Percentiles rank a stretch among this genome's conserved stretches.
phyloP scores from a whole-genome alignment of 2,329 filamentous ascomycete genomes.

The Clonostachys rhizophaga region DNA sequence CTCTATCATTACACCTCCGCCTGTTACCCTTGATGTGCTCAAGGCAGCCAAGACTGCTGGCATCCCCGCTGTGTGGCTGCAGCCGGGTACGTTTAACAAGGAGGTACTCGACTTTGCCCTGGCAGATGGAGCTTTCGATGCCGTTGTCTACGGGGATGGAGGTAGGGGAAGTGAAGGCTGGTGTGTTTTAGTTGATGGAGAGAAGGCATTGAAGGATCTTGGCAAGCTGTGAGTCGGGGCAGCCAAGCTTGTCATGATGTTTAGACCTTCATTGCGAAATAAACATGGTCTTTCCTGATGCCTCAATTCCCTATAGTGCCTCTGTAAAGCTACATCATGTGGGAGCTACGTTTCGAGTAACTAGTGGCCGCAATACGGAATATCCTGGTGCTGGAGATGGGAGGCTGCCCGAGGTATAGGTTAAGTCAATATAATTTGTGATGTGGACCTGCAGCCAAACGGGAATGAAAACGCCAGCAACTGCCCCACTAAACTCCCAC shows the following conservation, averaged over 20 bases:
- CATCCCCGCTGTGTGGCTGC: slow-evolving; percentile 76
- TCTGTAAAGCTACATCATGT: too few species aligned
- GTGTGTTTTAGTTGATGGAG: slow-evolving; percentile 85
- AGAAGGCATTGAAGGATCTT: slow-evolving; percentile 52
- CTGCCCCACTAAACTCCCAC: slow-evolving; percentile 5
- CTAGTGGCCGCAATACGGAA: too few species aligned
- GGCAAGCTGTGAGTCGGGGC: slow-evolving; percentile 38
- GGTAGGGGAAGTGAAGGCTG: slow-evolving; percentile 69
- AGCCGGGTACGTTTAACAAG: slow-evolving; percentile 84
- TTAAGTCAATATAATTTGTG: too few species aligned
- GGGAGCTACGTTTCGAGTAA: too few species aligned
- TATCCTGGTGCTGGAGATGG: too few species aligned
- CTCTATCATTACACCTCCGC: slow-evolving; percentile 83
- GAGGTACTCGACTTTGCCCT: slow-evolving; percentile 67
- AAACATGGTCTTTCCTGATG: too few species aligned
- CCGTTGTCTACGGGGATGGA: slow-evolving; percentile 60
- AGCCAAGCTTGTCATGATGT: not conserved
- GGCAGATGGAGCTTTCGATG: slow-evolving; percentile 55
- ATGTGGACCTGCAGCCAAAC: not conserved
- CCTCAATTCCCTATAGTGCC: too few species aligned
- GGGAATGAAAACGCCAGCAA: not conserved
- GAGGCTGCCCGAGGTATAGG: too few species aligned
- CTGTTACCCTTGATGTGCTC: slow-evolving; percentile 68
- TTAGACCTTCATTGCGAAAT: too few species aligned
- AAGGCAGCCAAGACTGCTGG: slow-evolving; percentile 72